phyloP scores from a whole-genome alignment of 192 early-diverging fungal species.

The Coemansia sp. region DNA sequence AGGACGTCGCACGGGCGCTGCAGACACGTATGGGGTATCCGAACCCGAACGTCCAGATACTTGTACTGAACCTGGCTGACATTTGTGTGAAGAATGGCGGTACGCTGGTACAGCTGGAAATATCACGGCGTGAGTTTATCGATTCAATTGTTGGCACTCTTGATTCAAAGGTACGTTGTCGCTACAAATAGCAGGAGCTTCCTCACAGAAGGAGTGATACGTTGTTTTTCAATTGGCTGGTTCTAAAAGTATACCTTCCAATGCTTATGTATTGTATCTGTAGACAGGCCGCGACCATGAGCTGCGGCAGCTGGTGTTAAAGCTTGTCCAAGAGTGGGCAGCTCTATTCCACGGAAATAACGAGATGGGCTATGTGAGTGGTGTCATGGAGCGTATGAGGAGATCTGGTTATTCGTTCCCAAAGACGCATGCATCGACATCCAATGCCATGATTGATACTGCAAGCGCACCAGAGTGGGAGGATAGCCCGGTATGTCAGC shows the following conservation, averaged over 20 bases:
- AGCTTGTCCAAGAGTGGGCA: conserved; percentile 89
- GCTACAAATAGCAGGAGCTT: conserved; percentile 71
- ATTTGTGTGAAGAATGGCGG: conserved; percentile 96
- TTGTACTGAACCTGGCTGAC: conserved; percentile 85
- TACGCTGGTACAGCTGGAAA: conserved; percentile 76
- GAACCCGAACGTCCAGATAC: conserved; percentile 94
- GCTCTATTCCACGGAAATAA: conserved; percentile 74
- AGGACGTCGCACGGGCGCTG: conserved; percentile 71
- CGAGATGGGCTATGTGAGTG: conserved; percentile 75
- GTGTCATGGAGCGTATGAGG: conserved; percentile 81
- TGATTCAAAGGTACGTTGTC: conserved; percentile 54
- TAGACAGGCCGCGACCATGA: conserved; percentile 64
- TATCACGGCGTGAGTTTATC: conserved; percentile 86
- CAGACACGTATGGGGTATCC: conserved; percentile 79
- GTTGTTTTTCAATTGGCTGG: neutral
- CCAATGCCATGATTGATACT: conserved; percentile 78
- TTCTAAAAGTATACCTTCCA: neutral
- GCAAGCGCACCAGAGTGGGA: conserved; percentile 94
- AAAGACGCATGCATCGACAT: conserved; percentile 59
- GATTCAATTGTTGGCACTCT: conserved; percentile 72
- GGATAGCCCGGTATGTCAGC: conserved; percentile 89
- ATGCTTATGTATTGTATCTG: neutral
- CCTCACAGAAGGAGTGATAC: neutral
- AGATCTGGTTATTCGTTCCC: conserved; percentile 72
- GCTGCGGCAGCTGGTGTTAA: conserved; percentile 73